A percentile compares a stretch with the other conserved stretches of the same genome.
Evolutionary conservation across 2,329 filamentous ascomycete species (phyloP).

Genomic region (Neofusicoccum umdonicola): DNA sequence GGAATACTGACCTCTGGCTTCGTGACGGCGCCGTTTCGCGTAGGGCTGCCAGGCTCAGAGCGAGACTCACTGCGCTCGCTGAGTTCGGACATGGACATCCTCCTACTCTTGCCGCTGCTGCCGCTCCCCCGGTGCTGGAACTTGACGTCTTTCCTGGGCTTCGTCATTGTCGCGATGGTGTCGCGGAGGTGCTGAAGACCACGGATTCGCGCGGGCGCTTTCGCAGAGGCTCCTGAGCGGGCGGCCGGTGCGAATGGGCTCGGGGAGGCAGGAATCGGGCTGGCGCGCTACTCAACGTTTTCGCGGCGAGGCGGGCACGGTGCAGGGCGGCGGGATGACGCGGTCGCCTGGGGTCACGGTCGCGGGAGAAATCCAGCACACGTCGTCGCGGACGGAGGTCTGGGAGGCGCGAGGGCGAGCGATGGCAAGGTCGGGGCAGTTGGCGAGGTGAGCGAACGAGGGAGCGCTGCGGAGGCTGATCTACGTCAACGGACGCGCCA

Average conservation of each 20-base stretch:
- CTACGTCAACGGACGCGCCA: slow-evolving; percentile 17
- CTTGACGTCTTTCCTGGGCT: slow-evolving; percentile 58
- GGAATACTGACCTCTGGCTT: slow-evolving; percentile 21
- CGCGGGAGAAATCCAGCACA: not conserved
- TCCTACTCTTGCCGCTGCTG: slow-evolving; percentile 53
- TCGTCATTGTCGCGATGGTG: slow-evolving; percentile 13
- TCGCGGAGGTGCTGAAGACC: not conserved
- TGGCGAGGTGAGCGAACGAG: slow-evolving; percentile 8
- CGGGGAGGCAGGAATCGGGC: not conserved
- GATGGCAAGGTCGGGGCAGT: not conserved
- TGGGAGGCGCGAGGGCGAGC: not conserved
- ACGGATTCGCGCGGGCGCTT: not conserved
- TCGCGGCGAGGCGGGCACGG: not conserved
- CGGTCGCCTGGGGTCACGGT: not conserved
- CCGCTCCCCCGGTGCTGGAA: slow-evolving; percentile 48
- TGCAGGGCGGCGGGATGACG: not conserved
- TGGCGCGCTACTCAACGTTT: slow-evolving; percentile 4
- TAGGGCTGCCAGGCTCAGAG: slow-evolving; percentile 52
- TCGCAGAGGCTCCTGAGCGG: not conserved
- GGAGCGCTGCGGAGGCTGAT: slow-evolving; percentile 12
- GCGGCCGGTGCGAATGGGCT: not conserved
- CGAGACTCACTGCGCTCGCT: slow-evolving; percentile 65
- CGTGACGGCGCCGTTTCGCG: slow-evolving; percentile 39
- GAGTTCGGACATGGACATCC: slow-evolving; percentile 68
- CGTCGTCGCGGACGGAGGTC: not conserved